Evolutionary conservation across 176 grass and related monocot genomes (phyloP), one percentile per base, ranked within the genome.

Genomic region (Areca catechu): DNA sequence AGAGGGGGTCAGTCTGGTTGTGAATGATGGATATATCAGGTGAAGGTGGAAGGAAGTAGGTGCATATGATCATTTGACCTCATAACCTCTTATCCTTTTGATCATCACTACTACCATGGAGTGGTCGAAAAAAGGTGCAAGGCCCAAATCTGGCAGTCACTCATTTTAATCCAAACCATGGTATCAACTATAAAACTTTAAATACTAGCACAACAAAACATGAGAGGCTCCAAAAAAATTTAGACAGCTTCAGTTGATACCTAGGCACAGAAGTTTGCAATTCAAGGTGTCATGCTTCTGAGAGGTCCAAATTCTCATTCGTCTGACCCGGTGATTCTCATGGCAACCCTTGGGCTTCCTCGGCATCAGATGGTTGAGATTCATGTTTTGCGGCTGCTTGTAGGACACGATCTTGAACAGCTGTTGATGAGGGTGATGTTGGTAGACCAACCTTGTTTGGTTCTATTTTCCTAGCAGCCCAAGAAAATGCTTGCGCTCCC

Each of bases 311-410:
- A 57, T 71, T 58, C 60, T 89, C 92, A 30, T 54, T 51, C 68
- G 63, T 15, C 51, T 77, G 69, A 65, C 64, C 19, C 27, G 54
- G 77, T 7, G 34, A 53, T 61, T 43, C 34, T 43, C 14, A 10
- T 1, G 34, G 34, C 34, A 43, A 43, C 1, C 34, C 34, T 14
- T 43, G 34, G 34, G 34, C 34, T 43, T 89, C 90, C 0, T 87
- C 75, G 0, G 54, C 55, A 1, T 88, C 93, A 1, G 81, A 60
- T n/a, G 93, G 87, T 54, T 92, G 79, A 12, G 93, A 92, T 53
- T 92, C 83, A 0, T 98, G 93, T 76, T 88, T 98, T 20, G 93
- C 93, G 1, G 93, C 93, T 2, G 87, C 93, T 56, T 92, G 83
- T 23, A 98, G 69, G 7, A 92, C 93, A 21, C 93, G 80, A 73